Base-by-base conservation (phyloP, 129 eudicot genomes). In the Solidago caesia region DNA sequence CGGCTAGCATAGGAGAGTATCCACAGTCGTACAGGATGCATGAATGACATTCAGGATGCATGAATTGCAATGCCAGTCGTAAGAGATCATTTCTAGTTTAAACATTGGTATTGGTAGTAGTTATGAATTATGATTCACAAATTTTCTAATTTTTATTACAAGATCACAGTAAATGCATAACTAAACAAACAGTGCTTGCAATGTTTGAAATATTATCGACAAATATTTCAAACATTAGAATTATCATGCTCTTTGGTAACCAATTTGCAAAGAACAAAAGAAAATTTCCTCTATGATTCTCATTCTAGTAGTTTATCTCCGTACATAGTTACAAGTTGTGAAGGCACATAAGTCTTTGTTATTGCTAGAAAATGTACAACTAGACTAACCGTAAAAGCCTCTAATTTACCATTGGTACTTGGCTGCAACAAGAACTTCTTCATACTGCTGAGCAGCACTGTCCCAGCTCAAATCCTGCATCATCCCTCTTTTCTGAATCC, bases 361-460 rank as follows among this genome's bases (percentile, higher is more conserved):
- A 44, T 14, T 60, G 44, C 16, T 58, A 72, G 14, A 58, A 58
- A 72, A 57, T 57, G 67, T 58, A 72, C 76, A 72, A 68, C 76
- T 14, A 53, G 6, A 11, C 7, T 53, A 10, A 53, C 14, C n/a
- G 45, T 2, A 64, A 41, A 64, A 39, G 11, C 8, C 48, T 71
- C 11, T 57, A 81, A 58, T 59, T 82, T 70, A 91, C 96, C 96
- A 88, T 27, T 91, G 96, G 59, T 88, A 84, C 85, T 88, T 91
- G 1, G 97, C 97, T 71, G 97, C 90, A 49, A 91, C 83, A 75
- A 91, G 88, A 47, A 91, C 92, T 74, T 91, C 92, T 82, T 91
- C 97, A 25, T 91, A 91, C 5, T 75, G 82, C 6, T 84, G 70
- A 53, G 97, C 97, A 29, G 90, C 97, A 68, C 82, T 77, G 66